phyloP scores from a whole-genome alignment of 116 monocot species.

The Posidonia oceanica region DNA sequence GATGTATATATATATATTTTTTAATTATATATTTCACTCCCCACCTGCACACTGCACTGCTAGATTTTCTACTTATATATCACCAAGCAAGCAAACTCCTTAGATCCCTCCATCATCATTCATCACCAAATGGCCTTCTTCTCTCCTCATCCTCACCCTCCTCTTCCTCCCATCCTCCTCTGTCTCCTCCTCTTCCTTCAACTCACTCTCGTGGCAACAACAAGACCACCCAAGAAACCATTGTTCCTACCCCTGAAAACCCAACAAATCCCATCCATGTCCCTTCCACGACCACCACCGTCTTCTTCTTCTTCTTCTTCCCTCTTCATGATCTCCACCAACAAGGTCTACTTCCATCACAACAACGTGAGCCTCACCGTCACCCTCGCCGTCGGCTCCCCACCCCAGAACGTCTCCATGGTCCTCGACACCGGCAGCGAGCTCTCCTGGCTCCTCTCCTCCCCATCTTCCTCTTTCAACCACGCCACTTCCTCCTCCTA shows the following conservation, averaged over 20 bases:
- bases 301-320: background rate
- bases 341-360: slow-evolving; percentile 76
- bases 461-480: slow-evolving; percentile 18
- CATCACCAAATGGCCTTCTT: no score
- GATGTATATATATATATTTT: no score
- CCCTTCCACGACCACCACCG: background rate
- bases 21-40: no score
- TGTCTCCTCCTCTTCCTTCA: background rate
- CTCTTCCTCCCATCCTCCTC: background rate
- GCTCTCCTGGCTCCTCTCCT: slow-evolving; percentile 74
- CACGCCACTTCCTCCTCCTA: slow-evolving; percentile 42
- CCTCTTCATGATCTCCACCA: background rate
- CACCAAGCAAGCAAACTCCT: no score
- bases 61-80: no score
- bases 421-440: slow-evolving; percentile 96
- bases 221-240: no score
- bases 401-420: slow-evolving; percentile 92
- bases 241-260: slow-evolving; percentile 28
- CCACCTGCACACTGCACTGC: no score
- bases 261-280: slow-evolving; percentile 16
- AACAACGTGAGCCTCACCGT: slow-evolving; percentile 82
- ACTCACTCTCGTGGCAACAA: no score
- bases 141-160: no score
- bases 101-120: no score
- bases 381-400: slow-evolving; percentile 62